These are phyloP conservation scores for Anisogramma anomala DNA, from an alignment of 2,329 filamentous ascomycete genomes.

Conservation along the genomic window DNA sequence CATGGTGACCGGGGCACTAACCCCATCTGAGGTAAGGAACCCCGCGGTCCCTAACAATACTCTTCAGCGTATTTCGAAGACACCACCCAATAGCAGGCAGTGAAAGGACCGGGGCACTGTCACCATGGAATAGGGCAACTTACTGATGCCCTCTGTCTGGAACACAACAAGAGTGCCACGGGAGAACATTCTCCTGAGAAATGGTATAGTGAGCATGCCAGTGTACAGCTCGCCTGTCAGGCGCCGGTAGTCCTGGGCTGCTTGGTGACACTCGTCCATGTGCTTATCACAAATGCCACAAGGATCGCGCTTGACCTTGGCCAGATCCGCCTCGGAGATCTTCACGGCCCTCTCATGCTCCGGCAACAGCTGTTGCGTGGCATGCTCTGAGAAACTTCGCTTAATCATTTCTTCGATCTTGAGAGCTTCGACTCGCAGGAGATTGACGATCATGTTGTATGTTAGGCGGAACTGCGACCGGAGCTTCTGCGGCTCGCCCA, in stretches of 20 bases:
- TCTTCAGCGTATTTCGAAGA: too few species aligned
- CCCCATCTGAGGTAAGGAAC: slow-evolving; percentile 66
- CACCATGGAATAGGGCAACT: too few species aligned
- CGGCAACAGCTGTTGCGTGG: slow-evolving; percentile 83
- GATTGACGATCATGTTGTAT: slow-evolving; percentile 98
- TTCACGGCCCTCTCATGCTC: slow-evolving; percentile 95
- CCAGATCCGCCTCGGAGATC: slow-evolving; percentile 80
- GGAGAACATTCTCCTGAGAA: slow-evolving; percentile 69
- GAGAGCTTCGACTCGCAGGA: slow-evolving; percentile 85
- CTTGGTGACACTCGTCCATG: slow-evolving; percentile 70
- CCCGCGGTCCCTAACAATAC: slow-evolving; percentile 53
- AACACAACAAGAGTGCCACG: slow-evolving; percentile 71
- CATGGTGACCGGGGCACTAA: slow-evolving; percentile 44
- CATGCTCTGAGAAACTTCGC: slow-evolving; percentile 96
- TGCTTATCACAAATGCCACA: slow-evolving; percentile 73
- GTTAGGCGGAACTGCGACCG: slow-evolving; percentile 93
- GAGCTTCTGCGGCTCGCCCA: slow-evolving; percentile 89
- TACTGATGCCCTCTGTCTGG: slow-evolving; percentile 60
- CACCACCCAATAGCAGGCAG: too few species aligned
- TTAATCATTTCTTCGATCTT: slow-evolving; percentile 99
- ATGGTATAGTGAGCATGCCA: slow-evolving; percentile 63
- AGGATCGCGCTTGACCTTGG: slow-evolving; percentile 74
- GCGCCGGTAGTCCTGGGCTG: slow-evolving; percentile 66
- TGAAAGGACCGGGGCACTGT: too few species aligned
- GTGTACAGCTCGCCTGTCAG: slow-evolving; percentile 74